These are phyloP conservation scores for Rhodotorula paludigena DNA, from an alignment of 768 basidiomycete genomes.

Conservation along the genomic window DNA sequence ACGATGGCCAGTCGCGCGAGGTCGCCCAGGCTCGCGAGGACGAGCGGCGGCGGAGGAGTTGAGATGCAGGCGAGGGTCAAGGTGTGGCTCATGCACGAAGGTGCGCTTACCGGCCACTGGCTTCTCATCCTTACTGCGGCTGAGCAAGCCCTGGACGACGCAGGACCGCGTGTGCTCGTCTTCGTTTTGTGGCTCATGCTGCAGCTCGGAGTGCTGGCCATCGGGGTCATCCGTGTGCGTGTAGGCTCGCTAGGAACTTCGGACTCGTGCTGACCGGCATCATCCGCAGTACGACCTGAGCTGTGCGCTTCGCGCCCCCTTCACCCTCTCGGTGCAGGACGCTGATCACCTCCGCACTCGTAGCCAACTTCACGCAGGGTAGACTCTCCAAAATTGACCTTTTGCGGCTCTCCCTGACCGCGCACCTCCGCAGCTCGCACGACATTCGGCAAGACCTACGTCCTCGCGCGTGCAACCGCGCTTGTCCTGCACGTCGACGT, in stretches of 20 bases:
- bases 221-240: constrained; percentile 63
- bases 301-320: too few species aligned
- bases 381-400: too few species aligned
- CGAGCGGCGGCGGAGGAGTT: constrained; percentile 19
- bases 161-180: constrained; percentile 46
- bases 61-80: constrained; percentile 52
- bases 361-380: neutral
- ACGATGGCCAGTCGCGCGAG: constrained; percentile 45
- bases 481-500: constrained; percentile 86
- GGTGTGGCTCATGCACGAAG: constrained; percentile 94
- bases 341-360: too few species aligned
- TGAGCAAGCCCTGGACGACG: neutral
- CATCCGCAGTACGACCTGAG: constrained; percentile 38
- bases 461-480: constrained; percentile 79
- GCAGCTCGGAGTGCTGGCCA: constrained; percentile 67
- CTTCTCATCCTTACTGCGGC: too few species aligned
- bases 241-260: accelerated
- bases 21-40: too few species aligned
- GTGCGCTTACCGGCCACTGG: constrained; percentile 44
- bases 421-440: constrained; percentile 25
- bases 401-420: too few species aligned
- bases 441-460: constrained; percentile 69
- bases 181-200: constrained; percentile 75
- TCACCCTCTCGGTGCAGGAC: too few species aligned
- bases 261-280: neutral